Percentiles rank a stretch among this genome's conserved stretches.
Evolutionary conservation across 306 rosid genomes (phyloP).

Genomic region (Calophaca sinica): DNA sequence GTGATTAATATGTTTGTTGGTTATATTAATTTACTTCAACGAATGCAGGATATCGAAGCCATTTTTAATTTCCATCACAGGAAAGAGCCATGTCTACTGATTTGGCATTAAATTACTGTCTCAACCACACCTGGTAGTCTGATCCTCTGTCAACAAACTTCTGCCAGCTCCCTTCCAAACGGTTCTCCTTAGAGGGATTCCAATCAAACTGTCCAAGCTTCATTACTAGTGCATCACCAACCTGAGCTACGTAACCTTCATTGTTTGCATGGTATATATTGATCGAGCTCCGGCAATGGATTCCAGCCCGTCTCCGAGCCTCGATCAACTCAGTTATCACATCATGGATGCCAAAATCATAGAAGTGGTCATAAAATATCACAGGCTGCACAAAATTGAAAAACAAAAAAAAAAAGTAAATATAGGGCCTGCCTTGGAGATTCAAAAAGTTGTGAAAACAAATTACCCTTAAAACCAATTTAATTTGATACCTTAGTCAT

Average conservation of each 20-base stretch:
- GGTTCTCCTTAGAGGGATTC: slow-evolving; percentile 79
- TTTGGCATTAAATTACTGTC: slow-evolving; percentile 52
- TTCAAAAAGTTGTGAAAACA: background rate
- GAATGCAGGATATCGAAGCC: slow-evolving; percentile 9
- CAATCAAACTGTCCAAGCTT: slow-evolving; percentile 82
- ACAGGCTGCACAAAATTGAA: slow-evolving; percentile 60
- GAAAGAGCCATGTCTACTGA: slow-evolving; percentile 1
- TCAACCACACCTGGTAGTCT: slow-evolving; percentile 74
- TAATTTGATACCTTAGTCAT: slow-evolving; percentile 4
- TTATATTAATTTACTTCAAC: slow-evolving; percentile 14
- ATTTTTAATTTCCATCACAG: slow-evolving; percentile 12
- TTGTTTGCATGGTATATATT: slow-evolving; percentile 77
- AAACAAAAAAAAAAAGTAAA: background rate
- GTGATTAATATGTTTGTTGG: background rate
- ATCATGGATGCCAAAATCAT: slow-evolving; percentile 74
- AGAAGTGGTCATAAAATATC: slow-evolving; percentile 78
- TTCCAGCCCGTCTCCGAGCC: slow-evolving; percentile 70
- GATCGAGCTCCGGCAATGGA: slow-evolving; percentile 73
- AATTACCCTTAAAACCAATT: background rate
- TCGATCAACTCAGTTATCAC: slow-evolving; percentile 66
- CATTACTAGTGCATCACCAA: slow-evolving; percentile 70
- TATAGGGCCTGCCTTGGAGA: background rate
- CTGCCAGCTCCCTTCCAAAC: slow-evolving; percentile 81
- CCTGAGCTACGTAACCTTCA: slow-evolving; percentile 80
- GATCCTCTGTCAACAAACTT: slow-evolving; percentile 76